Evolutionary conservation across 768 basidiomycete genomes (phyloP).

Genomic region (Postia placenta): DNA sequence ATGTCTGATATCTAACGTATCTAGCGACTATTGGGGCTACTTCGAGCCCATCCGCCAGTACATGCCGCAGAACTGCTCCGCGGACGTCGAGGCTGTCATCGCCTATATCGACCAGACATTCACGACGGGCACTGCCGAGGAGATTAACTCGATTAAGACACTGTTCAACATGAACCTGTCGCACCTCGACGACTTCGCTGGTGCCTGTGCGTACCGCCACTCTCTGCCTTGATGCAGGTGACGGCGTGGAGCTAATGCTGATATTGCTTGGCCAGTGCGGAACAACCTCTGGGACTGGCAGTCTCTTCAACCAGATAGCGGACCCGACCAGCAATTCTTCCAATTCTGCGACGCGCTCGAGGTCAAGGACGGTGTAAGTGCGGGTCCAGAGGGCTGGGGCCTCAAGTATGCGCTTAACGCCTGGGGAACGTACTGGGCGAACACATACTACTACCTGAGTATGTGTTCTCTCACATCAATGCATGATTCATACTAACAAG

Average conservation of each 20-base stretch:
- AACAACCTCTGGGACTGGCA: conserved; percentile 70
- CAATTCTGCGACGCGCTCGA: conserved; percentile 65
- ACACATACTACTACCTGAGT: conserved; percentile 38
- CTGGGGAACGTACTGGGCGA: conserved; percentile 56
- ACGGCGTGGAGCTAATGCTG: not conserved
- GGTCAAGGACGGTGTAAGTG: conserved; percentile 48
- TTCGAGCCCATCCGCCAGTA: conserved; percentile 64
- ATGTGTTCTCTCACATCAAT: conserved; percentile 18
- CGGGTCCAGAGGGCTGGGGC: conserved; percentile 53
- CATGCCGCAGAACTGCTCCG: conserved; percentile 71
- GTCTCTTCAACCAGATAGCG: conserved; percentile 42
- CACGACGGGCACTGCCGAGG: conserved; percentile 33
- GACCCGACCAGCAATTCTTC: conserved; percentile 43
- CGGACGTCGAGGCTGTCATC: conserved; percentile 62
- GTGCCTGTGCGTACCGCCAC: conserved; percentile 34
- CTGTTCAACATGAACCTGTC: conserved; percentile 52
- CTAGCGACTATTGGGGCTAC: conserved; percentile 61
- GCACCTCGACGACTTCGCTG: conserved; percentile 64
- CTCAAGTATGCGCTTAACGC: conserved; percentile 51
- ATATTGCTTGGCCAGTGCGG: conserved; percentile 19
- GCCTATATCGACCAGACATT: conserved; percentile 56
- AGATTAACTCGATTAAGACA: conserved; percentile 50
- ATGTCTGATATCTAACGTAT: conserved; percentile 1
- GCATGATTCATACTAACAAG: not conserved
- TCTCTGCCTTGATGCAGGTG: not conserved